Percentiles rank a stretch among this genome's conserved stretches.
These are phyloP conservation scores for Urtica urens DNA, from an alignment of 306 rosid genomes.

Conservation along the genomic window DNA sequence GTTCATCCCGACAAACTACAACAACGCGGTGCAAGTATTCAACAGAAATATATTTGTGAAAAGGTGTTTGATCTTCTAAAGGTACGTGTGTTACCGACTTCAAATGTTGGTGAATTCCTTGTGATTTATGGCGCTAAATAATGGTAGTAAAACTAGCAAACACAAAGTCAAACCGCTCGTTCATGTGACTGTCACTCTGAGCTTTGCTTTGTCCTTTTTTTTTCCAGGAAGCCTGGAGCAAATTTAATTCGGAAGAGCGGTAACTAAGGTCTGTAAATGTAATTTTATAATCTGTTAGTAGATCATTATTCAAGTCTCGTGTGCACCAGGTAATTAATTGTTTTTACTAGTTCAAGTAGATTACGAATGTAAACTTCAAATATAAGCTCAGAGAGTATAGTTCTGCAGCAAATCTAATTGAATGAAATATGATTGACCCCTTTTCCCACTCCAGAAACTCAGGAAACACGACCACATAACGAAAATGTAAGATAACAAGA, in stretches of 20 bases:
- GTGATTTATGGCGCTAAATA: too few species aligned
- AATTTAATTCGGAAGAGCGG: slow-evolving; percentile 90
- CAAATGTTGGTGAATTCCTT: too few species aligned
- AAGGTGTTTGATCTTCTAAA: slow-evolving; percentile 91
- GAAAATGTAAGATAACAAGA: too few species aligned
- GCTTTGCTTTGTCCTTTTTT: slow-evolving; percentile 2
- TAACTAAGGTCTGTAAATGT: slow-evolving; percentile 24
- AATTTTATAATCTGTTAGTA: slow-evolving; percentile 21
- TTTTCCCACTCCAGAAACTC: too few species aligned
- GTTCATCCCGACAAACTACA: slow-evolving; percentile 97
- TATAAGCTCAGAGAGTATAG: slow-evolving; percentile 10
- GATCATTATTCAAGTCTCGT: slow-evolving; percentile 1
- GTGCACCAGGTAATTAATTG: slow-evolving; percentile 5
- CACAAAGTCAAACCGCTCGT: neutral
- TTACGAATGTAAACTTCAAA: slow-evolving; percentile 11
- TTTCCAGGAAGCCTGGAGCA: slow-evolving; percentile 92
- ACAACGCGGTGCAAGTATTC: slow-evolving; percentile 84
- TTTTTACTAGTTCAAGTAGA: slow-evolving; percentile 7
- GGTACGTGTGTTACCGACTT: too few species aligned
- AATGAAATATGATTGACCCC: slow-evolving; percentile 4
- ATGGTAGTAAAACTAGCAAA: too few species aligned
- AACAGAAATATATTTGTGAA: slow-evolving; percentile 82
- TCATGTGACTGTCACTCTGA: neutral
- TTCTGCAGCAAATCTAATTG: slow-evolving; percentile 11
- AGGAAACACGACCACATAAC: too few species aligned